phyloP scores from a whole-genome alignment of 495 filamentous ascomycete species.

The Daldinia vernicosa region DNA sequence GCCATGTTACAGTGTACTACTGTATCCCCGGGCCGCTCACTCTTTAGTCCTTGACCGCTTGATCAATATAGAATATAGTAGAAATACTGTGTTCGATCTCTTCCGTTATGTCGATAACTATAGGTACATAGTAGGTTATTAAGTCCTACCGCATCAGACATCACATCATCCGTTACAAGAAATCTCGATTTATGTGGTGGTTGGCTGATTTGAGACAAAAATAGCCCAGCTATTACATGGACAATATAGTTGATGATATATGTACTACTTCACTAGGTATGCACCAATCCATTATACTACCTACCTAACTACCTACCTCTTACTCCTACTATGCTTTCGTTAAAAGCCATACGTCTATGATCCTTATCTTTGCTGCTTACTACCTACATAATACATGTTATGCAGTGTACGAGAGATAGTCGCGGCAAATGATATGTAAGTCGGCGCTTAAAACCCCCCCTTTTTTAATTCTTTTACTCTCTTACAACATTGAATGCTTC shows the following conservation, averaged over 20 bases:
- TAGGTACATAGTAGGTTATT: too few species aligned
- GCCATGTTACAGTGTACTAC: slow-evolving; percentile 29
- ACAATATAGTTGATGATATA: neutral
- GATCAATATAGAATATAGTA: neutral
- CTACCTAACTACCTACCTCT: too few species aligned
- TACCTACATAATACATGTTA: neutral
- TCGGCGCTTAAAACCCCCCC: slow-evolving; percentile 6
- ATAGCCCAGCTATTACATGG: neutral
- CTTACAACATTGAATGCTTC: slow-evolving; percentile 22
- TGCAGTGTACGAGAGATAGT: neutral
- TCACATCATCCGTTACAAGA: neutral
- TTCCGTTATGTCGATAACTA: neutral
- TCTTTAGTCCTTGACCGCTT: slow-evolving; percentile 21
- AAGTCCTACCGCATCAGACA: neutral
- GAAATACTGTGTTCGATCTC: neutral
- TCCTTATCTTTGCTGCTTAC: neutral
- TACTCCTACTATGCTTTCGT: neutral
- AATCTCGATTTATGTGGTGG: neutral
- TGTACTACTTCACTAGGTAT: neutral
- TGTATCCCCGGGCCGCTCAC: neutral
- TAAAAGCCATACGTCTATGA: neutral
- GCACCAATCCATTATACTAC: neutral
- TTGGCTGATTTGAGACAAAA: neutral
- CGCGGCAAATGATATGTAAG: slow-evolving; percentile 33
- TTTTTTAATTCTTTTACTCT: slow-evolving; percentile 10